Percentiles rank a stretch among this genome's conserved stretches.
These are phyloP conservation scores for Leucocoprinus gongylophorus DNA, from an alignment of 1,284 basidiomycete genomes.

Conservation along the genomic window DNA sequence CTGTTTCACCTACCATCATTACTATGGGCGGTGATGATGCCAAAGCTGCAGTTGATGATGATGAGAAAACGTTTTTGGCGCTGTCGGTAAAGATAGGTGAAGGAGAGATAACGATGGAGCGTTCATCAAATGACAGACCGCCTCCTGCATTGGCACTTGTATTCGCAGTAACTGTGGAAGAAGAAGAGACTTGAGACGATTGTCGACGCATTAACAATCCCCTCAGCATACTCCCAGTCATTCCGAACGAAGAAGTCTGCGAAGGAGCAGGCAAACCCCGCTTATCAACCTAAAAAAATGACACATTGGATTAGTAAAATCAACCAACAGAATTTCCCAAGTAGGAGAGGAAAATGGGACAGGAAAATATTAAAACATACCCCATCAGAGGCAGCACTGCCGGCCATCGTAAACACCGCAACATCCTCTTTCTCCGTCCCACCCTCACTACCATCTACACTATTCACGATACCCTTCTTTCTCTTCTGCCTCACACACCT, in stretches of 20 bases:
- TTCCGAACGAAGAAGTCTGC: constrained; percentile 48
- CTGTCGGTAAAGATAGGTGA: not conserved
- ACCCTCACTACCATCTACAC: constrained; percentile 29
- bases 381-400: constrained; percentile 73
- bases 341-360: constrained; percentile 1
- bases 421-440: constrained; percentile 6
- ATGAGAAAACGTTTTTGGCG: too few relatives aligned
- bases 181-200: constrained; percentile 66
- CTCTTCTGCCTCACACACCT: constrained; percentile 72
- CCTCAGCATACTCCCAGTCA: constrained; percentile 72
- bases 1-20: constrained; percentile 38
- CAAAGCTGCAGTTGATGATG: constrained; percentile 20
- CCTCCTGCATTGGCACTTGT: constrained; percentile 11
- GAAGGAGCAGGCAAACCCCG: constrained; percentile 76
- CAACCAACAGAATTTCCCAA: too few relatives aligned
- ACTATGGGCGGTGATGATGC: constrained; percentile 9
- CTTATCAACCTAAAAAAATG: constrained; percentile 59
- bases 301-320: too few relatives aligned
- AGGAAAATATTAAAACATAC: constrained; percentile 40
- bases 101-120: constrained; percentile 27
- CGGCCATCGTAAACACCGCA: constrained; percentile 73
- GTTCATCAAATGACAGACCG: constrained; percentile 36
- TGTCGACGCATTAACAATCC: constrained; percentile 83
- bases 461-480: constrained; percentile 46
- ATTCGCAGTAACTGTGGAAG: constrained; percentile 24